Evolutionary conservation across 192 early-diverging fungal species (phyloP).

Genomic region (Linnemannia elongata): DNA sequence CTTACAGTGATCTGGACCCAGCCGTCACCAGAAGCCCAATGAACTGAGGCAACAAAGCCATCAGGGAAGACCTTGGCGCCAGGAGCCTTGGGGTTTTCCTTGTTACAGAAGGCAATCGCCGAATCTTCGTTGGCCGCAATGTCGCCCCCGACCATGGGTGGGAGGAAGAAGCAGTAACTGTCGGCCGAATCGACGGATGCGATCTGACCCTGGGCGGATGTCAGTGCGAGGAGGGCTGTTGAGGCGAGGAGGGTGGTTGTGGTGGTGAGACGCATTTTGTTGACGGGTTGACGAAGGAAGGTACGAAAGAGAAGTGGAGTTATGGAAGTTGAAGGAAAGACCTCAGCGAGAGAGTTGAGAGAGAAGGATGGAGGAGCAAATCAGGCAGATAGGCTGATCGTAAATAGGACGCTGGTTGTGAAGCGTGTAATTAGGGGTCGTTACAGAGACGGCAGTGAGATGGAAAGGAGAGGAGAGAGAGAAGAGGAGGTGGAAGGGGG

Average conservation of each 20-base stretch:
- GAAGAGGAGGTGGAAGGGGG: background rate
- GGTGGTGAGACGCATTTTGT: conserved; percentile 14
- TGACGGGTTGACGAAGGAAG: background rate
- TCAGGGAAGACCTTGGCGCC: conserved; percentile 56
- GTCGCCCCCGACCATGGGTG: conserved; percentile 42
- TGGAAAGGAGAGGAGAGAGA: background rate
- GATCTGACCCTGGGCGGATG: conserved; percentile 41
- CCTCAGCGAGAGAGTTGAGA: background rate
- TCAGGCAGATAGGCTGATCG: no score
- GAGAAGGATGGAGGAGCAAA: no score
- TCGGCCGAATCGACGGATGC: conserved; percentile 28
- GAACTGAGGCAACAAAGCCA: conserved; percentile 61
- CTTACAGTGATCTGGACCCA: conserved; percentile 68
- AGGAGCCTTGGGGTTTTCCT: conserved; percentile 54
- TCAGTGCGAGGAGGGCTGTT: background rate
- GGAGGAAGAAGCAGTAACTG: conserved; percentile 53
- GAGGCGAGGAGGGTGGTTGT: conserved; percentile 15
- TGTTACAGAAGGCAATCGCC: conserved; percentile 62
- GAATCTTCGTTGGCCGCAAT: conserved; percentile 62
- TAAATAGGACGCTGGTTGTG: background rate
- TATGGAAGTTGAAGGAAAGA: background rate
- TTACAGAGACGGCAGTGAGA: background rate
- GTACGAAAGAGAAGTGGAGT: background rate
- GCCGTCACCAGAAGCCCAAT: conserved; percentile 54
- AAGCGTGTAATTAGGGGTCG: background rate